These are phyloP conservation scores for Nemania sp. DNA, from an alignment of 2,329 filamentous ascomycete species.

Conservation along the genomic window DNA sequence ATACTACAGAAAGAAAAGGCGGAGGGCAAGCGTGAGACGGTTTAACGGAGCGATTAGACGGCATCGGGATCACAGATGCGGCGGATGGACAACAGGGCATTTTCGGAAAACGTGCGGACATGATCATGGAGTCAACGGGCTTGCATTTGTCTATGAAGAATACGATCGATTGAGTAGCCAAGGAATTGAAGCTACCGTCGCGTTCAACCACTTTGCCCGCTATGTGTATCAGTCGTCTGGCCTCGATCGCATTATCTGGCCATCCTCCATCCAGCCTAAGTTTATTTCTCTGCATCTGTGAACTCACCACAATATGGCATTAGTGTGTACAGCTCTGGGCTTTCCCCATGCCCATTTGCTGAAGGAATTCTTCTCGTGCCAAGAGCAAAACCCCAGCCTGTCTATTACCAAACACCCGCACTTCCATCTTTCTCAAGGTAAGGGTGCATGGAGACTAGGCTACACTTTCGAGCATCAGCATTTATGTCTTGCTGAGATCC, in stretches of 20 bases:
- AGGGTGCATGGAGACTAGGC: conserved; percentile 67
- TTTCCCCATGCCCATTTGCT: conserved; percentile 48
- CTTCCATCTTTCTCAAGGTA: conserved; percentile 41
- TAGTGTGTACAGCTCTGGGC: conserved; percentile 56
- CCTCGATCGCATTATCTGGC: no score
- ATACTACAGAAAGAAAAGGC: conserved; percentile 79
- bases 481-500: no score
- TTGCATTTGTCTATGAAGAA: conserved; percentile 40
- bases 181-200: conserved; percentile 38
- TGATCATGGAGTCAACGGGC: conserved; percentile 43
- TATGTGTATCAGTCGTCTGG: no score
- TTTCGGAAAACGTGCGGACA: conserved; percentile 38
- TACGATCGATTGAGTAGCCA: conserved; percentile 36
- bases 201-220: conserved; percentile 21
- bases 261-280: neutral
- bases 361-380: conserved; percentile 55
- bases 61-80: conserved; percentile 34
- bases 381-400: conserved; percentile 46
- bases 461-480: conserved; percentile 47
- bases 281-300: conserved; percentile 6
- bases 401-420: conserved; percentile 70
- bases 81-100: conserved; percentile 38
- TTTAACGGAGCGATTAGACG: conserved; percentile 51
- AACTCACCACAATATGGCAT: conserved; percentile 43
- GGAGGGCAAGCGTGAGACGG: conserved; percentile 90